phyloP scores from a whole-genome alignment of 2,329 filamentous ascomycete species.

The Colletotrichum sp. region DNA sequence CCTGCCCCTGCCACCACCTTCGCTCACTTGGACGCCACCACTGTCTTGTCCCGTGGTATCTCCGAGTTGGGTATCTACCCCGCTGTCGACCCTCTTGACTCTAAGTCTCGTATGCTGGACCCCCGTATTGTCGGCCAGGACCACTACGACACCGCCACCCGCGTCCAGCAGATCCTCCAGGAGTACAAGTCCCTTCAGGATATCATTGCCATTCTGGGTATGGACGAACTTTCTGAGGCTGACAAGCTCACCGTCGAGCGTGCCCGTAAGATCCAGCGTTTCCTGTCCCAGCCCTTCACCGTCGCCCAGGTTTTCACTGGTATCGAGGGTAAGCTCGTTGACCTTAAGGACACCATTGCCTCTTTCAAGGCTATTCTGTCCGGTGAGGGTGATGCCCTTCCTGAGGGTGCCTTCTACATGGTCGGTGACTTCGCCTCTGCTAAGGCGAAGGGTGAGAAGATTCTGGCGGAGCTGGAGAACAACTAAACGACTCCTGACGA shows the following conservation, averaged over 20 bases:
- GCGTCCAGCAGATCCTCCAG: conserved; percentile 99
- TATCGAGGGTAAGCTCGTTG: conserved; percentile 96
- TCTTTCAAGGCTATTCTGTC: conserved; percentile 97
- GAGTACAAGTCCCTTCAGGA: conserved; percentile 99
- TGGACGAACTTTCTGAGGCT: conserved; percentile 99
- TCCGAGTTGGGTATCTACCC: conserved; percentile 99
- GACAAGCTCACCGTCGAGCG: conserved; percentile 99
- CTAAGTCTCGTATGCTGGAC: conserved; percentile 99
- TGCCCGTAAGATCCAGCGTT: conserved; percentile 99
- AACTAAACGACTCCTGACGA: conserved; percentile 22
- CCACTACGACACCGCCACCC: conserved; percentile 93
- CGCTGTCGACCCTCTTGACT: conserved; percentile 99
- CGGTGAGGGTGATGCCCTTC: conserved; percentile 94
- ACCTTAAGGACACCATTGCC: conserved; percentile 97
- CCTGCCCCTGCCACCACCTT: conserved; percentile 99
- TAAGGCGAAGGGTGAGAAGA: conserved; percentile 98
- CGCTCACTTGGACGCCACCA: conserved; percentile 99
- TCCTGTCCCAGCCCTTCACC: conserved; percentile 99
- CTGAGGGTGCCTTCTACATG: conserved; percentile 97
- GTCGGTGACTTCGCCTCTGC: conserved; percentile 95
- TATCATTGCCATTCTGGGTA: conserved; percentile 99
- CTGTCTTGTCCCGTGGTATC: conserved; percentile 99
- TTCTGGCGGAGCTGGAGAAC: conserved; percentile 89
- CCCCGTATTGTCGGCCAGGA: conserved; percentile 98
- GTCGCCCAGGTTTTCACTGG: conserved; percentile 82